A percentile compares a stretch with the other conserved stretches of the same genome.
These are phyloP conservation scores for Pseudozyma thailandica DNA, from an alignment of 1,284 basidiomycete genomes.

Conservation along the genomic window DNA sequence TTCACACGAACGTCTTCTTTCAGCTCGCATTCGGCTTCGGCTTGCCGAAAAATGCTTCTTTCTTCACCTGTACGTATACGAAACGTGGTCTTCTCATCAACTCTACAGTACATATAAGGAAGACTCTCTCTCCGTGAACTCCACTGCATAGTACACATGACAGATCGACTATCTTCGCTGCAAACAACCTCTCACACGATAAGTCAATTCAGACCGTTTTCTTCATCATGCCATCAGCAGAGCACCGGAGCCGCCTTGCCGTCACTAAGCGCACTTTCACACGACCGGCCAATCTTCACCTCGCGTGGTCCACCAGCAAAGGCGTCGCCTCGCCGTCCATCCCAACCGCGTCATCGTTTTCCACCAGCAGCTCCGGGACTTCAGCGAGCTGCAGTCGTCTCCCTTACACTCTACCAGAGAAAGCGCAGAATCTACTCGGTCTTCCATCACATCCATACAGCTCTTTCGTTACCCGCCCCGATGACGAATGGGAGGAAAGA, in stretches of 20 bases:
- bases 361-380: slow-evolving; percentile 1
- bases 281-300: slow-evolving; percentile 31
- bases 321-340: neutral
- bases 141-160: neutral
- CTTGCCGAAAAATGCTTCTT: too few species aligned
- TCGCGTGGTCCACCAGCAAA: slow-evolving; percentile 19
- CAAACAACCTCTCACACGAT: neutral
- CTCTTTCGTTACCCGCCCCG: neutral
- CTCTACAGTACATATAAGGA: too few species aligned
- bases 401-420: neutral
- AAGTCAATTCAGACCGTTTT: neutral
- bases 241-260: neutral
- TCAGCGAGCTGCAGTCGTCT: neutral
- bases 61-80: too few species aligned
- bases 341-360: neutral
- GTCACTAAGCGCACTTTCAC: slow-evolving; percentile 15
- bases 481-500: neutral
- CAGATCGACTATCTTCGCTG: neutral
- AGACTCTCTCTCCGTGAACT: too few species aligned
- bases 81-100: too few species aligned
- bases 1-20: too few species aligned
- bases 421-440: neutral
- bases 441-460: slow-evolving; percentile 16
- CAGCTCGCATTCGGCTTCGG: too few species aligned
- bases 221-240: slow-evolving; percentile 4